A percentile compares a stretch with the other conserved stretches of the same genome.
phyloP scores from a whole-genome alignment of 352 stramenopile genomes.

The Phytophthora rubi region DNA sequence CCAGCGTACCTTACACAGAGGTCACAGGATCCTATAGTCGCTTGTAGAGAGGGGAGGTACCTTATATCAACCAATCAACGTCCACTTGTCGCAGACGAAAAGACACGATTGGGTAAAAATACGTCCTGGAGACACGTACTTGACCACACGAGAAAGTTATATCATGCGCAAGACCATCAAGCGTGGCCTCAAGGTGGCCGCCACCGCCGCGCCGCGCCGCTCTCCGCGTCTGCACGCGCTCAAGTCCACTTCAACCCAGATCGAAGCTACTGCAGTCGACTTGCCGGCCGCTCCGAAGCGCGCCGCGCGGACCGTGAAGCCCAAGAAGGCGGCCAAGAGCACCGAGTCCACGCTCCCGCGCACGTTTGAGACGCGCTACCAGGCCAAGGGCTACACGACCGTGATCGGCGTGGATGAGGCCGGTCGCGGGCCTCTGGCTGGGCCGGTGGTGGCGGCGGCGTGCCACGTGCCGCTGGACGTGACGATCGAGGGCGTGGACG shows the following conservation, averaged over 20 bases:
- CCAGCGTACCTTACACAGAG: conserved; percentile 15
- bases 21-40: conserved; percentile 3
- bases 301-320: conserved; percentile 18
- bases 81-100: conserved; percentile 1
- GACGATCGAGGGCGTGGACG: conserved; percentile 86
- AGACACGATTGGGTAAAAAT: conserved; percentile 45
- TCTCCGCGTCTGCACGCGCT: conserved; percentile 33
- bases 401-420: conserved; percentile 97
- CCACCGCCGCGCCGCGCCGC: conserved; percentile 21
- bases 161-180: conserved; percentile 31
- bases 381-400: conserved; percentile 59
- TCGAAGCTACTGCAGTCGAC: not conserved
- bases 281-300: not conserved
- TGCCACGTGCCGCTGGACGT: conserved; percentile 84
- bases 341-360: conserved; percentile 52
- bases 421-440: conserved; percentile 94
- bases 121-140: not conserved
- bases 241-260: conserved; percentile 1
- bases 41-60: conserved; percentile 20
- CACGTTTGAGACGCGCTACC: conserved; percentile 56
- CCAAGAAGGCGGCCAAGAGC: conserved; percentile 23
- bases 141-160: conserved; percentile 26
- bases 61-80: conserved; percentile 32
- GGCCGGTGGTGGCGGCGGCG: conserved; percentile 84
- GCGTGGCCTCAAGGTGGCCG: conserved; percentile 30